Evolutionary conservation across 768 basidiomycete genomes (phyloP).

Genomic region (Suillus alpinus): DNA sequence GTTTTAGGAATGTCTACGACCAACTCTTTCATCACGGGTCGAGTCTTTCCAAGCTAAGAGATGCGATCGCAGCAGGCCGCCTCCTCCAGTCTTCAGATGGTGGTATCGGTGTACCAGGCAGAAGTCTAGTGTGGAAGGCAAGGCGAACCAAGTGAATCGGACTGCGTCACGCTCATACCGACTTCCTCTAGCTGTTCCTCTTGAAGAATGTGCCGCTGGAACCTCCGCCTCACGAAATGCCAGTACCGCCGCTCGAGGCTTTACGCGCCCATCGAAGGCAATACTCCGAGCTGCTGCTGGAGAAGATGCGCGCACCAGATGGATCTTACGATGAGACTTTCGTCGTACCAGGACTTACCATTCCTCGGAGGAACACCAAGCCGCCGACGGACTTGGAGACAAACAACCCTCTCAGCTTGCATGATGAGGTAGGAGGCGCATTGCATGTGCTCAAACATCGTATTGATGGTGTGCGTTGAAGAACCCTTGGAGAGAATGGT

Average conservation of each 20-base stretch:
- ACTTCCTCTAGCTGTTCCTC: constrained; percentile 59
- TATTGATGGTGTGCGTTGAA: constrained; percentile 23
- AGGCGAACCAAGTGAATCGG: constrained; percentile 15
- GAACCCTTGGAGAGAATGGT: constrained; percentile 98
- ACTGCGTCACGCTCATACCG: constrained; percentile 21
- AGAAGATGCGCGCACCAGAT: constrained; percentile 82
- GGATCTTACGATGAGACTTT: constrained; percentile 77
- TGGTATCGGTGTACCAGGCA: constrained; percentile 55
- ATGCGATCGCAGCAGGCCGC: constrained; percentile 60
- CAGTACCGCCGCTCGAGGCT: constrained; percentile 36
- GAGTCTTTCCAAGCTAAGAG: constrained; percentile 63
- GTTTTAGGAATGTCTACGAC: constrained; percentile 39
- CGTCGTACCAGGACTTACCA: constrained; percentile 48
- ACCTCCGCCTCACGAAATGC: constrained; percentile 38
- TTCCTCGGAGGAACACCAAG: constrained; percentile 30
- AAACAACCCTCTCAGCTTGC: constrained; percentile 81
- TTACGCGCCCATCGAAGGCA: constrained; percentile 50
- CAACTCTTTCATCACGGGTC: constrained; percentile 49
- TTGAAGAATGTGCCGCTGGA: constrained; percentile 56
- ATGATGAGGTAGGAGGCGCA: constrained; percentile 55
- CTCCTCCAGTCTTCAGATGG: constrained; percentile 45
- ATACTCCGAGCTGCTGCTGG: constrained; percentile 57
- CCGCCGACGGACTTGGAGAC: constrained; percentile 50
- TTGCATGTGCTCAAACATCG: neutral
- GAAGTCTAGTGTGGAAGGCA: constrained; percentile 85